Percentiles rank a stretch among this genome's conserved stretches.
Evolutionary conservation across 441 rosid species (phyloP).

Genomic region (Metrosideros polymorpha): DNA sequence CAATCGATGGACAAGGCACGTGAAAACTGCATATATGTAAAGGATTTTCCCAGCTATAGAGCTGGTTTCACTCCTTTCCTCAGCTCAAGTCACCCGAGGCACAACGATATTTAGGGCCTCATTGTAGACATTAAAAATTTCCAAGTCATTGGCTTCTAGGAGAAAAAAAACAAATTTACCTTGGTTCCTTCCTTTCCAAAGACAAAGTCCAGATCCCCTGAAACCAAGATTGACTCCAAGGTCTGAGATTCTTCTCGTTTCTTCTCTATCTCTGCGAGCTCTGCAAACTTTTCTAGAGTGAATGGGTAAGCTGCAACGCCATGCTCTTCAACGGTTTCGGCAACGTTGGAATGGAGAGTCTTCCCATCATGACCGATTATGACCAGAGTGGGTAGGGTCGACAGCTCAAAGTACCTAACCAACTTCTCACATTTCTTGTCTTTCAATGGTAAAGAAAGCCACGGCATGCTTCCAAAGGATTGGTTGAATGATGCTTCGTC

Average conservation of each 20-base stretch:
- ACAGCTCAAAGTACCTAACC: constrained; percentile 46
- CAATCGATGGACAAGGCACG: background rate
- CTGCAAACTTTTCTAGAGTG: constrained; percentile 55
- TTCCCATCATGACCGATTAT: constrained; percentile 71
- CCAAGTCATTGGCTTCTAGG: background rate
- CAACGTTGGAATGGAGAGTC: constrained; percentile 44
- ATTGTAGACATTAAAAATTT: no score
- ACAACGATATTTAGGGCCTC: background rate
- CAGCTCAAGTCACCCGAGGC: background rate
- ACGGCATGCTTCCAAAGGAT: constrained; percentile 38
- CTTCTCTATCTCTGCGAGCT: constrained; percentile 27
- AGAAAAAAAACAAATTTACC: constrained; percentile 18
- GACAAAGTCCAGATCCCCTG: constrained; percentile 49
- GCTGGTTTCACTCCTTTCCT: background rate
- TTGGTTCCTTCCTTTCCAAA: constrained; percentile 49
- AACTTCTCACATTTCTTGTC: constrained; percentile 46
- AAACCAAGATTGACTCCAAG: constrained; percentile 30
- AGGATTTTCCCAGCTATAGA: background rate
- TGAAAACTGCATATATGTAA: background rate
- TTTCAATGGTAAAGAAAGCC: constrained; percentile 56
- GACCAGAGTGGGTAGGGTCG: constrained; percentile 52
- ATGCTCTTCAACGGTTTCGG: constrained; percentile 49
- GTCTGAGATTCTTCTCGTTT: background rate
- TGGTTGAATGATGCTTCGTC: constrained; percentile 46
- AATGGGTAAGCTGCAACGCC: constrained; percentile 62